These are phyloP conservation scores for Aspergillus biplanus DNA, from an alignment of 495 filamentous ascomycete species.

Conservation along the genomic window DNA sequence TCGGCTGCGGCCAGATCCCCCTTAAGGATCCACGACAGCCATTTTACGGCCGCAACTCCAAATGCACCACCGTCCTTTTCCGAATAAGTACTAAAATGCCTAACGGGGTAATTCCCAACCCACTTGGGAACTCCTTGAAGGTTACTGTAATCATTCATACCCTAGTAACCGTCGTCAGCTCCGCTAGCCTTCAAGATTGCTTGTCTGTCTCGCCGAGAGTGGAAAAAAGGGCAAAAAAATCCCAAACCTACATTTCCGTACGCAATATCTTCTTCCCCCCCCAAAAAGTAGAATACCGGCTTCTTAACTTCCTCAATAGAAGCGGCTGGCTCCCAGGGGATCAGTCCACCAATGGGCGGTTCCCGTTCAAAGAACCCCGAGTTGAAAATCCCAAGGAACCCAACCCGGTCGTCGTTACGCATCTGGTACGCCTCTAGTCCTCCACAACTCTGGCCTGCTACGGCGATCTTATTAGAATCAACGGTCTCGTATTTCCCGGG, in stretches of 20 bases:
- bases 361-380: slow-evolving; percentile 5
- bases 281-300: slow-evolving; percentile 21
- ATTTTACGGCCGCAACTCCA: slow-evolving; percentile 18
- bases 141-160: slow-evolving; percentile 12
- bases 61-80: slow-evolving; percentile 15
- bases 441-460: slow-evolving; percentile 14
- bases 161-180: not conserved
- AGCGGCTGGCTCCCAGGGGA: not conserved
- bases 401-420: slow-evolving; percentile 9
- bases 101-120: slow-evolving; percentile 18
- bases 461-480: slow-evolving; percentile 1
- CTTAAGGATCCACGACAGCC: slow-evolving; percentile 16
- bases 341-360: not conserved
- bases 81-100: slow-evolving; percentile 12
- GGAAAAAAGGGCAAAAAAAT: too few relatives aligned
- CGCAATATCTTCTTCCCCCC: slow-evolving; percentile 15
- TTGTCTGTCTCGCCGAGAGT: too few relatives aligned
- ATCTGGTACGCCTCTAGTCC: slow-evolving; percentile 15
- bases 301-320: slow-evolving; percentile 10
- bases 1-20: not conserved
- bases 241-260: slow-evolving; percentile 16
- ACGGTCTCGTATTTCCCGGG: not conserved
- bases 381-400: slow-evolving; percentile 14
- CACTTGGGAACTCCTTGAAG: slow-evolving; percentile 15
- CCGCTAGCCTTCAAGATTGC: not conserved